Evolutionary conservation across 75 land plant genomes (phyloP).

Genomic region (Sequoiadendron giganteum): DNA sequence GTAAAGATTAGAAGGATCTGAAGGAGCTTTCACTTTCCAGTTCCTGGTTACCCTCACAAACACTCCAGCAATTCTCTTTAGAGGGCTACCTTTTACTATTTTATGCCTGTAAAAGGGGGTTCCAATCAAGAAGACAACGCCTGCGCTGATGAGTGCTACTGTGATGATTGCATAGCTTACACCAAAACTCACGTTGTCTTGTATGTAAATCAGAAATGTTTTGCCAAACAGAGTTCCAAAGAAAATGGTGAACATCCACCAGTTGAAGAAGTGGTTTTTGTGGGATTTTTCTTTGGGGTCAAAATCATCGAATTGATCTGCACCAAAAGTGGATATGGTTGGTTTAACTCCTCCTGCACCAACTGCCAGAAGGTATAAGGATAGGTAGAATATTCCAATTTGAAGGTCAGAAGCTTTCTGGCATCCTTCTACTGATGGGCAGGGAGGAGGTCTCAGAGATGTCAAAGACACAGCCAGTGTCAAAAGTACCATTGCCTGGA

Average conservation of each 20-base stretch:
- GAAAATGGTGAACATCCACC: constrained; percentile 76
- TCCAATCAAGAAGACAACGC: constrained; percentile 55
- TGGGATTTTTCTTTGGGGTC: constrained; percentile 14
- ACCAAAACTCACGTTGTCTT: constrained; percentile 33
- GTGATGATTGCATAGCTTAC: constrained; percentile 24
- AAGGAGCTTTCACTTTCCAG: constrained; percentile 30
- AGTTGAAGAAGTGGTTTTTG: constrained; percentile 84
- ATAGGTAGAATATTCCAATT: constrained; percentile 28
- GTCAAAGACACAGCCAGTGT: constrained; percentile 82
- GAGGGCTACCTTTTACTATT: constrained; percentile 59
- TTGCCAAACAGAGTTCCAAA: constrained; percentile 34
- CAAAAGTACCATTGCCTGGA: constrained; percentile 59
- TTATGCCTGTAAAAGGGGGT: constrained; percentile 71
- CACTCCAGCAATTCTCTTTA: constrained; percentile 62
- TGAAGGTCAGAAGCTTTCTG: constrained; percentile 49
- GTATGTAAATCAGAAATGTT: constrained; percentile 29
- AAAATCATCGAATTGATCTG: constrained; percentile 55
- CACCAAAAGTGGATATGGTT: constrained; percentile 88
- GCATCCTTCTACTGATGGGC: constrained; percentile 39
- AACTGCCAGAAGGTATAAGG: constrained; percentile 83
- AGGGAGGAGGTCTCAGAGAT: constrained; percentile 51
- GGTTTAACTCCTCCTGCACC: constrained; percentile 94
- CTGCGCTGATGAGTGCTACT: constrained; percentile 42
- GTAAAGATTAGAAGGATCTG: constrained; percentile 43
- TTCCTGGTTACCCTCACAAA: constrained; percentile 55